Evolutionary conservation across 768 basidiomycete genomes (phyloP), one percentile per base, ranked within the genome.

Genomic region (Favolaschia claudopus): DNA sequence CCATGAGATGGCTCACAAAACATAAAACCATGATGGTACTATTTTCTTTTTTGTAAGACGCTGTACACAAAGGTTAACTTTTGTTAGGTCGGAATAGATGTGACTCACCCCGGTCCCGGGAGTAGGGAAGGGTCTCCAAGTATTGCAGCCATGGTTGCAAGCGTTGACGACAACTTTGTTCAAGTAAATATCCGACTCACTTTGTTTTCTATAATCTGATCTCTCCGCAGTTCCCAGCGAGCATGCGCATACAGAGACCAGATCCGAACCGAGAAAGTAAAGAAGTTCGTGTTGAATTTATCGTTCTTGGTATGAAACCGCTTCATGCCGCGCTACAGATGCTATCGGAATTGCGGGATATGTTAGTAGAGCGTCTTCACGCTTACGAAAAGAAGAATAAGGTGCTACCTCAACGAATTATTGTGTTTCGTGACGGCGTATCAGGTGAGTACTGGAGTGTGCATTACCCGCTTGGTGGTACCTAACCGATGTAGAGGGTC

Each of bases 81-180:
- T n/a, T n/a, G n/a, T n/a, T n/a, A n/a, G n/a, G n/a, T 95, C 4
- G 93, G 93, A 0, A 91, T 92, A 62, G 92, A 94, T 67, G 91
- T 92, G 0, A 93, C 91, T 0, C 92, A 94, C 62, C 90, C 92
- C 4, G 83, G 89, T 2, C 88, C 89, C 1, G 81, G 75, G 7
- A 89, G 89, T 62, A 70, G 77, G 47, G 79, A 80, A 3, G 93
- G 92, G 3, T 88, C 91, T 1, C 93, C 93, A 3, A 92, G 91
- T 0, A 89, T 95, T 39, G 91, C 90, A 0, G 92, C 91, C 0
- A 88, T 94, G 10, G 93, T 94, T 3, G 92, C 89, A 0, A 93
- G 86, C 56, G 76, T 86, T 1, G 91, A 94, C 66, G 75, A 77
- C 24, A 72, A 77, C 3, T 93, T 91, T 63, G 88, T 85, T 0